A percentile compares a stretch with the other conserved stretches of the same genome.
phyloP scores from a whole-genome alignment of 352 stramenopile species.

The Phytopythium mirpurense region DNA sequence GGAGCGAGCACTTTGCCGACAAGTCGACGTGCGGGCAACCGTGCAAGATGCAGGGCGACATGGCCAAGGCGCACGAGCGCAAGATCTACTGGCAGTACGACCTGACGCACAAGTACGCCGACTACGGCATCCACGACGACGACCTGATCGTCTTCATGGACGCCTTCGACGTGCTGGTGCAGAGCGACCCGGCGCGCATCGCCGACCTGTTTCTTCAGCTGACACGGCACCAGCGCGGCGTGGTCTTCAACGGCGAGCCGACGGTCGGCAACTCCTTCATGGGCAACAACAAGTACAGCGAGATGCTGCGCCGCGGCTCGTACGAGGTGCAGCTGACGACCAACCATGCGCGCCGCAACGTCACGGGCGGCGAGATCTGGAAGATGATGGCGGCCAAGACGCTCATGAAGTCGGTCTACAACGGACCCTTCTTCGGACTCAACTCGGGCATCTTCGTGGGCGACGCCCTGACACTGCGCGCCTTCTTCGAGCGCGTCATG shows the following conservation, averaged over 20 bases:
- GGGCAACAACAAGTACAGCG: not conserved
- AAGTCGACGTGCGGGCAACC: not conserved
- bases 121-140: not conserved
- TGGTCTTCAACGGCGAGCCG: not conserved
- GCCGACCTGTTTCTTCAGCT: not conserved
- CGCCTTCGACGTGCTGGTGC: not conserved
- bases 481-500: not conserved
- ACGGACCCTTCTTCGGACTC: not conserved
- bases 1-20: not conserved
- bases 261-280: not conserved
- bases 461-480: not conserved
- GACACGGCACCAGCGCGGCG: not conserved
- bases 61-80: not conserved
- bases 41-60: not conserved
- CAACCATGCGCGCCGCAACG: not conserved
- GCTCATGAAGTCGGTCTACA: not conserved
- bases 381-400: not conserved
- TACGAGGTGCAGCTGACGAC: not conserved
- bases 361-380: not conserved
- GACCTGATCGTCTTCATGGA: not conserved
- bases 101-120: not conserved
- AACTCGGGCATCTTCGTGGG: slow-evolving; percentile 1
- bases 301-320: not conserved
- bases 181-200: not conserved
- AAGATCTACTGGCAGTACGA: not conserved